These are phyloP conservation scores for Fusarium sp. DNA, from an alignment of 2,329 filamentous ascomycete species.

Conservation along the genomic window DNA sequence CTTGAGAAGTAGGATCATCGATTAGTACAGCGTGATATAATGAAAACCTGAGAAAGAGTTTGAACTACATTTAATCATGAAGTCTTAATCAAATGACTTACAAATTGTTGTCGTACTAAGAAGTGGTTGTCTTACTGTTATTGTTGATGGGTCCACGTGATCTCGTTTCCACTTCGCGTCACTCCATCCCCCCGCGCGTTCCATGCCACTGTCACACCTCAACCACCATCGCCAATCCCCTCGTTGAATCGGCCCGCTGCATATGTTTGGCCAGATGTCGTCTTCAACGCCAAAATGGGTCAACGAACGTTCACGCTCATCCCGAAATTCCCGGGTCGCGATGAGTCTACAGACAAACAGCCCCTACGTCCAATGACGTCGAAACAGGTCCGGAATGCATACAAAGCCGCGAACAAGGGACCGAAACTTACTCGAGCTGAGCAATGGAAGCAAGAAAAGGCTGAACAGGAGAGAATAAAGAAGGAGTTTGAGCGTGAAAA, in stretches of 20 bases:
- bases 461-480: conserved; percentile 67
- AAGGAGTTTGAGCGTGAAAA: conserved; percentile 65
- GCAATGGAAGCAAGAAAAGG: conserved; percentile 55
- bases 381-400: conserved; percentile 56
- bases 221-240: not conserved
- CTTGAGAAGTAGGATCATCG: conserved; percentile 54
- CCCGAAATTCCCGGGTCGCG: conserved; percentile 49
- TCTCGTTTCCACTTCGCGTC: conserved; percentile 46
- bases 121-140: not conserved
- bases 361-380: conserved; percentile 56
- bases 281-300: conserved; percentile 49
- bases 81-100: not conserved
- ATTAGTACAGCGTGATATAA: not conserved
- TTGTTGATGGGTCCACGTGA: conserved; percentile 43
- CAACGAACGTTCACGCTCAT: conserved; percentile 61
- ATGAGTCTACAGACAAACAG: conserved; percentile 35
- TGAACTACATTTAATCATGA: not conserved
- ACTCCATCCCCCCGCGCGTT: conserved; percentile 26
- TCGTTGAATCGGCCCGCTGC: not conserved
- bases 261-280: conserved; percentile 33
- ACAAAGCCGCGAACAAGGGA: conserved; percentile 52
- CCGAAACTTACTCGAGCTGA: conserved; percentile 58
- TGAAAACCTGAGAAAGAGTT: not conserved
- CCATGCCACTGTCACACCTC: conserved; percentile 3
- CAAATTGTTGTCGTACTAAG: not conserved